Evolutionary conservation across 306 rosid species (phyloP), one percentile per base, ranked within the genome.

Genomic region (Cicer cuneatum): DNA sequence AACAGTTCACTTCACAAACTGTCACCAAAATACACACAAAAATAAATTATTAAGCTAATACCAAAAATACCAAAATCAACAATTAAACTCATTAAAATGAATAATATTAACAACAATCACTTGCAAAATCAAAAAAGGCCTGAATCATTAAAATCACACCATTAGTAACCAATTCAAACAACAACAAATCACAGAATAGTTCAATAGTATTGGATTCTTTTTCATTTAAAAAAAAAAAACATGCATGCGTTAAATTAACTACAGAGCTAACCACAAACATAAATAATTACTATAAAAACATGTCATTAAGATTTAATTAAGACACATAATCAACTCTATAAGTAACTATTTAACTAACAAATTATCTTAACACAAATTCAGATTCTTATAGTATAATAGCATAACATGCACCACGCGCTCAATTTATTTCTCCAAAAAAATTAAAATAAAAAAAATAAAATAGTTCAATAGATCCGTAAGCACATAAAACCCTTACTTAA

Each of bases 391-490:
- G 33, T 42, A 7, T 33, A 58, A 58, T 2, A 58, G 12, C 40
- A 82, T 1, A 78, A 33, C 43, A 56, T 19, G 11, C 73, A 16
- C 54, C 46, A 67, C 66, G 10, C 7, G 65, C 66, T 53, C 61
- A 54, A 42, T 24, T 66, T 74, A 1, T 57, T 57, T 48, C 64
- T 41, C 66, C 35, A 33, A 41, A 53, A 53, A 81, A 53, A 62
- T 10, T 4, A 68, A 10, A 39, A 16, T 37, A 10, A 48, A 47
- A 54, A 73, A 41, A 5, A 16, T 11, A 41, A 48, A 39, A 54
- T 7, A 70, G 42, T 78, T 46, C 54, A 77, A 59, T 69, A 69
- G 88, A 80, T 84, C 84, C 75, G 0, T 39, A 39, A 29, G 8
- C 48, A 43, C 53, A 35, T 66, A 38, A 64, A 57, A 45, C 12